These are phyloP conservation scores for Ustilago xerochloae DNA, from an alignment of 1,284 basidiomycete species.

Conservation along the genomic window DNA sequence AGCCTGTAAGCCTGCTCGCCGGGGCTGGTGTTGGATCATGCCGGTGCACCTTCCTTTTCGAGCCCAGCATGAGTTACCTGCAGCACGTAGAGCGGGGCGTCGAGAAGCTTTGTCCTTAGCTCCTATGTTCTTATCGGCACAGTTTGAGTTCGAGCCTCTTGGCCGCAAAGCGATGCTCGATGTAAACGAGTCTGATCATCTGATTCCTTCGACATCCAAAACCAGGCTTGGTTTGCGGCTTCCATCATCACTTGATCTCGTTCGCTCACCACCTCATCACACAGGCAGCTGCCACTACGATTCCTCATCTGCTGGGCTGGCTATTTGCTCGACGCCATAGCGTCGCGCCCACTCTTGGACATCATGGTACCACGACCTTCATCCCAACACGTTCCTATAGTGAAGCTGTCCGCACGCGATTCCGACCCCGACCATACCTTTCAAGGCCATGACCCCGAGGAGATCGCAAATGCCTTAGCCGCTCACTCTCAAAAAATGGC, in stretches of 20 bases:
- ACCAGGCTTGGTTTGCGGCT: background rate
- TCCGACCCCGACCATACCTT: constrained; percentile 28
- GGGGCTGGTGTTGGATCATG: background rate
- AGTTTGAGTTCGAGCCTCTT: no score
- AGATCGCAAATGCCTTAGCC: constrained; percentile 41
- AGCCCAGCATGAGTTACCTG: background rate
- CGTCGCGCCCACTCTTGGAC: constrained; percentile 1
- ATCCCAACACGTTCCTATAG: background rate
- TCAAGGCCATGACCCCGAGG: constrained; percentile 42
- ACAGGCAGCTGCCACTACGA: background rate
- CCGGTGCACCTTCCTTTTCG: constrained; percentile 1
- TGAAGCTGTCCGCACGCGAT: constrained; percentile 3
- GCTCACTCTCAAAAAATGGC: constrained; percentile 40
- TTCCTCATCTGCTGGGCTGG: background rate
- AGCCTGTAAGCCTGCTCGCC: background rate
- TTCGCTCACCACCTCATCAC: constrained; percentile 3
- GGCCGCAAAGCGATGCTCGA: no score
- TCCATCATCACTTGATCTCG: background rate
- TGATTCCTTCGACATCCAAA: background rate
- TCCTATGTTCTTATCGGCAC: background rate
- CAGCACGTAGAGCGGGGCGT: constrained; percentile 5
- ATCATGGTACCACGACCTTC: constrained; percentile 22
- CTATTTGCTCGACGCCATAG: constrained; percentile 2
- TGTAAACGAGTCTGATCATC: no score
- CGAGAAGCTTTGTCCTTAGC: background rate